Conservation (phyloP, 169 alveolate species). For the Condylostoma magnum region DNA sequence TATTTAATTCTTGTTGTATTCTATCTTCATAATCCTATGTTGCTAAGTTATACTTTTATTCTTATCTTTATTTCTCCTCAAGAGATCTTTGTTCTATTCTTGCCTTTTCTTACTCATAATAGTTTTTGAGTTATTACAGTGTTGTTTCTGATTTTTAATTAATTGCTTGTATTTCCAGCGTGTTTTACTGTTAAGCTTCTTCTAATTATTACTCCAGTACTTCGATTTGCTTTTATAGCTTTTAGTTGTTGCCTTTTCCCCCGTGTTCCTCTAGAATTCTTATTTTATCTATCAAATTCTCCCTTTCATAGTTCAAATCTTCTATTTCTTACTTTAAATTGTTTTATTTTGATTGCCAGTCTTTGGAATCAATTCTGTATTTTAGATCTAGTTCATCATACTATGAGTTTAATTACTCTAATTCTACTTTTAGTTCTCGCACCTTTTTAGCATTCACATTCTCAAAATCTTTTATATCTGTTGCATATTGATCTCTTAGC, state of each 20-base stretch:
- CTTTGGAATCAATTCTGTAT: not conserved
- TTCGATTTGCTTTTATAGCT: not conserved
- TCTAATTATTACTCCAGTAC: conserved; percentile 2
- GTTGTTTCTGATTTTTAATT: not conserved
- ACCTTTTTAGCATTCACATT: not conserved
- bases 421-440: not conserved
- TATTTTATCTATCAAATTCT: conserved; percentile 5
- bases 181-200: not conserved
- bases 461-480: not conserved
- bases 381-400: not conserved
- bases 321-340: not conserved
- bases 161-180: conserved; percentile 1
- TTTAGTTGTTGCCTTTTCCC: too few relatives aligned
- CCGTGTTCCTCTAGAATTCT: not conserved
- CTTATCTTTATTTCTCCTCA: conserved; percentile 7
- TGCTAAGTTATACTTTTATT: not conserved
- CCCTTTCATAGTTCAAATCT: conserved; percentile 9
- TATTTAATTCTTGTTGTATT: not conserved
- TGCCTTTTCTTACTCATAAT: conserved; percentile 21
- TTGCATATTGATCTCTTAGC: not conserved
- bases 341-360: not conserved
- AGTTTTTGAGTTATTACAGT: not conserved
- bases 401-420: conserved; percentile 15
- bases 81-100: conserved; percentile 4
- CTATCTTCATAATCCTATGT: conserved; percentile 20